Evolutionary conservation across 2,329 filamentous ascomycete species (phyloP).

Genomic region (Trichoderma polysporum): DNA sequence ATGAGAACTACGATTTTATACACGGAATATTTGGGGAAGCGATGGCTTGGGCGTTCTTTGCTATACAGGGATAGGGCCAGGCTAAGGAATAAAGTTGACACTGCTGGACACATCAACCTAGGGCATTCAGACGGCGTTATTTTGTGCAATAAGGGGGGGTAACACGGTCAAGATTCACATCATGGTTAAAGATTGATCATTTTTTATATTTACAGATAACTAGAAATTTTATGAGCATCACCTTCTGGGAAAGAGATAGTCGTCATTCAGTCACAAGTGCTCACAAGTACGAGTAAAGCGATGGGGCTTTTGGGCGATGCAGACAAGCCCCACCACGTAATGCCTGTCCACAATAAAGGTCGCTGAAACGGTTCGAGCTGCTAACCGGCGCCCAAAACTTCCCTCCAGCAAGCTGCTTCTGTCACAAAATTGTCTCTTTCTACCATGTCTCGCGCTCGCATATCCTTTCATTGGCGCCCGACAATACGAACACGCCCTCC

Average conservation of each 20-base stretch:
- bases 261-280: neutral
- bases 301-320: neutral
- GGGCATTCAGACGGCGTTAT: neutral
- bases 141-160: neutral
- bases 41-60: neutral
- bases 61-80: neutral
- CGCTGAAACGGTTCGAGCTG: neutral
- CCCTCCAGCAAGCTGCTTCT: neutral
- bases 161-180: neutral
- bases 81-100: neutral
- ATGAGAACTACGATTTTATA: neutral
- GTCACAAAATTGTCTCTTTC: neutral
- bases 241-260: no score
- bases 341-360: neutral
- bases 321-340: neutral
- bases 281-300: neutral
- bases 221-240: neutral
- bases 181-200: neutral
- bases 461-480: slow-evolving; percentile 27
- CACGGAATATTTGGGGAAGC: neutral
- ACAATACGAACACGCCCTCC: slow-evolving; percentile 22
- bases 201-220: neutral
- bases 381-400: neutral
- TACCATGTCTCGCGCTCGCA: slow-evolving; percentile 30
- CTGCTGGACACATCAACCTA: slow-evolving; percentile 11